These are phyloP conservation scores for Erodium trifolium DNA, from an alignment of 441 rosid genomes.

Conservation along the genomic window DNA sequence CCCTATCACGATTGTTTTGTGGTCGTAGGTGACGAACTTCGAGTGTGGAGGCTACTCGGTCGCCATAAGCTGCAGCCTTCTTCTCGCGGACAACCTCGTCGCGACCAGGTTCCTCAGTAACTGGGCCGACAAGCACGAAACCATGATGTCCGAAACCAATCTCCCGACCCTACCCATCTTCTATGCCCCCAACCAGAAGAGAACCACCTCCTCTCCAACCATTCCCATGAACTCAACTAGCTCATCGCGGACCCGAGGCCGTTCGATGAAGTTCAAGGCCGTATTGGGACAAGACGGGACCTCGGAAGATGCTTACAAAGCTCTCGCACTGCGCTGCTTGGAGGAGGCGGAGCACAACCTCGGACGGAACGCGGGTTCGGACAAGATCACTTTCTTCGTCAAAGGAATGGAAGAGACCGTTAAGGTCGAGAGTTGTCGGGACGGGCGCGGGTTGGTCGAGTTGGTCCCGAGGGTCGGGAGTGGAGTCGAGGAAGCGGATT, in stretches of 20 bases:
- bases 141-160: conserved; percentile 22
- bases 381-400: conserved; percentile 29
- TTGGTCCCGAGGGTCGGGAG: neutral
- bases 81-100: conserved; percentile 48
- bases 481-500: neutral
- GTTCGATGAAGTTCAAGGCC: conserved; percentile 27
- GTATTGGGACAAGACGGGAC: neutral
- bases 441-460: neutral
- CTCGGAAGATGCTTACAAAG: conserved; percentile 16
- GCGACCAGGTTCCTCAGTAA: conserved; percentile 35
- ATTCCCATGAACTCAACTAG: conserved; percentile 17
- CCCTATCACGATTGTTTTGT: neutral
- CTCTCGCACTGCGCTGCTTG: conserved; percentile 24
- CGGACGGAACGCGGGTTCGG: conserved; percentile 16
- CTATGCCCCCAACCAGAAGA: conserved; percentile 39
- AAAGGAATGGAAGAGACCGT: conserved; percentile 29
- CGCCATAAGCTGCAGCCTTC: conserved; percentile 67
- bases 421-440: conserved; percentile 30
- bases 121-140: conserved; percentile 52
- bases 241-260: conserved; percentile 28
- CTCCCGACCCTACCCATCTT: conserved; percentile 35
- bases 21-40: conserved; percentile 54
- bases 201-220: neutral
- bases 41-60: conserved; percentile 72
- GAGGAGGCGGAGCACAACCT: conserved; percentile 28